Base-by-base conservation (phyloP, 768 basidiomycete species). In the Fomitopsis pulvina region DNA sequence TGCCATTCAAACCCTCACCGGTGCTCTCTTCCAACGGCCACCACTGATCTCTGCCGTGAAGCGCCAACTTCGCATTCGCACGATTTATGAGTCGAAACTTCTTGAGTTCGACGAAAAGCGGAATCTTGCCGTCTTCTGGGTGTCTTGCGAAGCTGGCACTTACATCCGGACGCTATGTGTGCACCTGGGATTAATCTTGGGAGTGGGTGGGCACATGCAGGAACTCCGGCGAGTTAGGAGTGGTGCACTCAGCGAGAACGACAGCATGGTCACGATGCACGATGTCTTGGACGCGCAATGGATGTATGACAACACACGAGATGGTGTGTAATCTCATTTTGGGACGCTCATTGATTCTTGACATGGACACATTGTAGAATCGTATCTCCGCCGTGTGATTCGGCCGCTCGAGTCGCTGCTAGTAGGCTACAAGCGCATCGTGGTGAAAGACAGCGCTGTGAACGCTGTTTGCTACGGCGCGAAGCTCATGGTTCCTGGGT, bases 201-300 rank as follows among this genome's bases (percentile, higher is more conserved):
- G 96, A 53, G 95, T 98, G 25, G 96, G 96, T 21, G 96, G 94
- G n/a, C 96, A 99, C 68, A 99, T 99, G 96, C 95, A 99, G 71
- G 96, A 99, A 67, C 77, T 99, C 51, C 78, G 96, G 59, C 75
- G 96, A 60, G 95, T 98, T 12, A 75, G 96, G 56, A 91, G 87
- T 64, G 96, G 96, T 60, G 95, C 94, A 43, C 85, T 97, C 80
- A 90, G 87, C 43, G 96, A 99, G 72, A 93, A 91, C 64, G 95
- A 98, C 64, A 93, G 93, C 59, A 92, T 97, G 61, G 96, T 98
- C 52, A 94, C 95, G 20, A 99, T 99, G 96, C 96, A 99, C 70
- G 96, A 99, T 65, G 95, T 99, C 25, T 71, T 99, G 70, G 96
- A 99, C 67, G 96, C 96, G 11, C 96, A 98, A 61, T 99, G 95